Percentiles rank a stretch among this genome's conserved stretches.
phyloP scores from a whole-genome alignment of 2,329 filamentous ascomycete species.

The Curvularia verruculosa region DNA sequence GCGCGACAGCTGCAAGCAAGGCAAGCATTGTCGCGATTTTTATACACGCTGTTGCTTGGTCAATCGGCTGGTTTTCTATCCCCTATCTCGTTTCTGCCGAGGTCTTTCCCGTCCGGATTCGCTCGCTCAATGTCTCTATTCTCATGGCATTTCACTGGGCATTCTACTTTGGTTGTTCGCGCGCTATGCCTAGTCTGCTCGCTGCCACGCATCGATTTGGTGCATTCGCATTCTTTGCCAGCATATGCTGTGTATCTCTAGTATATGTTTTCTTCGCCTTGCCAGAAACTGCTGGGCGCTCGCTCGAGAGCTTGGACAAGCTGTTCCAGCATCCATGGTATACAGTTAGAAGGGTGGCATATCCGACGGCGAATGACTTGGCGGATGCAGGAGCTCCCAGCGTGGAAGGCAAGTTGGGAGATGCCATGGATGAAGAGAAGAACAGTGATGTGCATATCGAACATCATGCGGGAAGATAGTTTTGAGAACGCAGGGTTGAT shows the following conservation, averaged over 20 bases:
- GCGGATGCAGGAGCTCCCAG: background rate
- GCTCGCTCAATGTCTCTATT: background rate
- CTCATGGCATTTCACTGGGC: constrained; percentile 2
- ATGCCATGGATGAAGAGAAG: background rate
- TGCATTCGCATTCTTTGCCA: background rate
- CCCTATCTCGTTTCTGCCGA: background rate
- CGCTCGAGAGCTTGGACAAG: background rate
- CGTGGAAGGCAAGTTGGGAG: background rate
- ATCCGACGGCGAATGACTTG: background rate
- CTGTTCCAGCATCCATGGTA: background rate
- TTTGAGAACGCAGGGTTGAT: background rate
- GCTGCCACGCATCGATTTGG: background rate
- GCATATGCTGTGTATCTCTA: background rate
- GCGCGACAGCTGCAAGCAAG: background rate
- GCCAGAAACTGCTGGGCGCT: background rate
- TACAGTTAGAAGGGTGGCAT: background rate
- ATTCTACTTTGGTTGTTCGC: background rate
- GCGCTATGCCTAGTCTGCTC: background rate
- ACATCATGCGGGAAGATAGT: background rate
- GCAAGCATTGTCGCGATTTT: background rate
- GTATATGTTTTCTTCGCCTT: background rate
- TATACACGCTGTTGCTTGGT: background rate
- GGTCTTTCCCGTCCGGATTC: background rate
- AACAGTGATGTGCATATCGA: background rate
- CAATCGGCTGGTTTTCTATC: background rate